Percentiles rank a stretch among this genome's conserved stretches.
Conservation (phyloP, 192 early-diverging fungal genomes). For the Coemansia sp. region DNA sequence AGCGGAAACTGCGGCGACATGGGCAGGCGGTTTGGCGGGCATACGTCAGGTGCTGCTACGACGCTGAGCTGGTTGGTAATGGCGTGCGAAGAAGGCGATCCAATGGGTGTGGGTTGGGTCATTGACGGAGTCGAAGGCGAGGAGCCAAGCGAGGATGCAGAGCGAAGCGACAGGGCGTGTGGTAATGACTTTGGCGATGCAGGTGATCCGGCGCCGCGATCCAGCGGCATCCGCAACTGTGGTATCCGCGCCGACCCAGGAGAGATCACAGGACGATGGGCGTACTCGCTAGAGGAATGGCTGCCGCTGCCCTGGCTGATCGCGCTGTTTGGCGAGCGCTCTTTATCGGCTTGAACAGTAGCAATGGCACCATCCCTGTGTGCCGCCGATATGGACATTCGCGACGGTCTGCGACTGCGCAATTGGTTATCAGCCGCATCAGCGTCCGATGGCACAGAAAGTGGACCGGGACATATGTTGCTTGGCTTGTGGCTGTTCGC, state of each 20-base stretch:
- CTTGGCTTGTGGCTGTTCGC: not conserved
- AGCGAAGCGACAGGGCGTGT: conserved; percentile 25
- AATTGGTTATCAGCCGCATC: not conserved
- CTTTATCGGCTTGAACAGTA: not conserved
- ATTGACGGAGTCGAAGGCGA: conserved; percentile 31
- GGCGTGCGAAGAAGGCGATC: conserved; percentile 19
- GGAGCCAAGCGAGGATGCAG: conserved; percentile 27
- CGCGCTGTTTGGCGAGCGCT: not conserved
- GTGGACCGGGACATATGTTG: not conserved
- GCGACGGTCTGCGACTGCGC: conserved; percentile 1
- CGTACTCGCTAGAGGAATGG: conserved; percentile 1
- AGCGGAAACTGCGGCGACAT: conserved; percentile 37
- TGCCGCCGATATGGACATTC: conserved; percentile 7
- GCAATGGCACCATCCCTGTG: not conserved
- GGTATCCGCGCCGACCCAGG: conserved; percentile 8
- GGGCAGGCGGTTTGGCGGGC: not conserved
- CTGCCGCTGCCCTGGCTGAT: not conserved
- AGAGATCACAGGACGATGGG: not conserved
- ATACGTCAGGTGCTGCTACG: conserved; percentile 7
- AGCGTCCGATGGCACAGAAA: not conserved
- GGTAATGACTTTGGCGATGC: conserved; percentile 35
- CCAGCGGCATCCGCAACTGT: conserved; percentile 15
- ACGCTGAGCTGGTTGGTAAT: conserved; percentile 17
- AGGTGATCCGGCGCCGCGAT: conserved; percentile 11
- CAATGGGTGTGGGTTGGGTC: conserved; percentile 20